Evolutionary conservation across 2,329 filamentous ascomycete genomes (phyloP).

Genomic region (Aspergillus novofumigatus): DNA sequence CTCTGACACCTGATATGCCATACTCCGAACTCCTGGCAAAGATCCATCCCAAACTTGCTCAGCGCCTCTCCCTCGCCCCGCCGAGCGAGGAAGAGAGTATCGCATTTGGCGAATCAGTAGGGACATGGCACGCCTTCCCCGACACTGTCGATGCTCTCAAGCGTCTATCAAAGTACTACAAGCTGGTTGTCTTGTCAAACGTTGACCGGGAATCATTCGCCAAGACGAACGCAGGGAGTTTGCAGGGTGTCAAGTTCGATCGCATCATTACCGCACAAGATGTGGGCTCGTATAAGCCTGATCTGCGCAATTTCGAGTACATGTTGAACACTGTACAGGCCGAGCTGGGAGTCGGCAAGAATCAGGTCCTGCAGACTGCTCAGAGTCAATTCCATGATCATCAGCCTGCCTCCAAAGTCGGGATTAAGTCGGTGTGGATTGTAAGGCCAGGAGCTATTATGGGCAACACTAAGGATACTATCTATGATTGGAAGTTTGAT

Average conservation of each 20-base stretch:
- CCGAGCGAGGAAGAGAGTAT: constrained; percentile 33
- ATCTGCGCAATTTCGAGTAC: constrained; percentile 61
- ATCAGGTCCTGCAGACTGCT: constrained; percentile 63
- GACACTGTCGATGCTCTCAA: constrained; percentile 54
- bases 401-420: constrained; percentile 58
- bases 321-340: constrained; percentile 52
- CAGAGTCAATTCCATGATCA: constrained; percentile 66
- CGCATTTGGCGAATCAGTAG: constrained; percentile 48
- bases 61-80: constrained; percentile 23
- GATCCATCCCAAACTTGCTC: constrained; percentile 35
- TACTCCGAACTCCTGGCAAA: constrained; percentile 59
- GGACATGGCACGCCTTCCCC: constrained; percentile 52
- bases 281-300: constrained; percentile 69
- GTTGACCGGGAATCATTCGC: constrained; percentile 52
- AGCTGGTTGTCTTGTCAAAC: constrained; percentile 56
- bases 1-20: constrained; percentile 50
- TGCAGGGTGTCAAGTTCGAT: constrained; percentile 56
- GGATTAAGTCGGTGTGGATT: constrained; percentile 63
- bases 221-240: constrained; percentile 43
- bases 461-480: constrained; percentile 36
- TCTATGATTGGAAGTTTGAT: constrained; percentile 55
- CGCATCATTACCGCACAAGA: constrained; percentile 66
- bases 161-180: constrained; percentile 47
- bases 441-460: constrained; percentile 41
- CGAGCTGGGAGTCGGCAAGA: constrained; percentile 55